Evolutionary conservation across 129 eudicot species (phyloP), one percentile per base, ranked within the genome.

Genomic region (Pseudognaphalium luteoalbum): DNA sequence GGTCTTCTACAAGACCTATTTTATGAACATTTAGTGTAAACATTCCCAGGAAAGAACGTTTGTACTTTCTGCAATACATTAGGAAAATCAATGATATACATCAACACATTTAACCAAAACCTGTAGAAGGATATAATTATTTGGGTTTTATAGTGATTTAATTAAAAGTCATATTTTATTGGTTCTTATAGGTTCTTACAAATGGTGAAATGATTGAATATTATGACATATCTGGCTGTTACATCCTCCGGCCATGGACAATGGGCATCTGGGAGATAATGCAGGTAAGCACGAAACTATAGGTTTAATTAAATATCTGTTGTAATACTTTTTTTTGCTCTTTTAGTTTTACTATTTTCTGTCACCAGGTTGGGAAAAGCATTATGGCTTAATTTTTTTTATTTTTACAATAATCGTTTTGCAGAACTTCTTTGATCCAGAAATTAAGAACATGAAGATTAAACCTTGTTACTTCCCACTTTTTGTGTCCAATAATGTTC

Each of bases 241-340:
- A 92, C 80, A 92, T 92, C 74, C 76, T 92, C 34, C 85, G 98
- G 57, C 98, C 98, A 59, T 92, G 96, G 98, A 83, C 98, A n/a
- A 88, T 90, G 98, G 70, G 90, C 6, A 90, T 92, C 65, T 92
- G 98, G 98, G 96, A 92, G 85, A 58, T 65, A 80, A 86, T 92
- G 98, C 93, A 92, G 62, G 98, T 90, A 80, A 81, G 96, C 83
- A 3, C 64, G 7, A 19, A 66, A 73, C 57, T 41, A 8, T 61
- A 25, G 42, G 62, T 66, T 73, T 29, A 25, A 75, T 73, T 35
- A 20, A 42, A 61, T 21, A 20, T 41, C 4, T 58, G 19, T 32
- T 34, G 9, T 52, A 21, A 35, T 33, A 19, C 66, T 19, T 72
- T n/a, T n/a, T 30, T 20, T 34, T 54, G 41, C 20, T 37, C 14